Evolutionary conservation across 345 rosid species (phyloP).

Genomic region (Eucalyptus victrix): DNA sequence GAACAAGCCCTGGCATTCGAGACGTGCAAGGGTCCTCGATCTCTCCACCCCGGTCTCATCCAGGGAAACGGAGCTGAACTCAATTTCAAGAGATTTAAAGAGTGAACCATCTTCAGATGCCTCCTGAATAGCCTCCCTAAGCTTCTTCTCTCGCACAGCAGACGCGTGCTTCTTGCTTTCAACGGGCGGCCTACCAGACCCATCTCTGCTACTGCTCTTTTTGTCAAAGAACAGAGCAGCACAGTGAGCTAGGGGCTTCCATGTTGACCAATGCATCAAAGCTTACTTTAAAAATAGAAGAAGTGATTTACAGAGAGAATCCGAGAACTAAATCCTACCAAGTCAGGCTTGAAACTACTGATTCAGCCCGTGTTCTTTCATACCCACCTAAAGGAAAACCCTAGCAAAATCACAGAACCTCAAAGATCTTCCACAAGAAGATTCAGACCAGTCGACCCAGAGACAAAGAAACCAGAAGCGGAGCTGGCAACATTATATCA

Average conservation of each 20-base stretch:
- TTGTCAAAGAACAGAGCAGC: constrained; percentile 88
- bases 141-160: constrained; percentile 64
- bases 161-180: constrained; percentile 37
- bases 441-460: not conserved
- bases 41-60: constrained; percentile 66
- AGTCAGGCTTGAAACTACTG: not conserved
- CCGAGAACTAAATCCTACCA: not conserved
- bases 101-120: constrained; percentile 95
- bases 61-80: constrained; percentile 27
- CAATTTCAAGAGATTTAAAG: constrained; percentile 71
- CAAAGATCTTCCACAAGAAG: not conserved
- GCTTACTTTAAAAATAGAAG: not conserved
- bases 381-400: not conserved
- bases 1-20: constrained; percentile 87
- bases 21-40: constrained; percentile 94
- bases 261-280: constrained; percentile 91
- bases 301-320: not conserved
- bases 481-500: not conserved
- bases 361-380: not conserved
- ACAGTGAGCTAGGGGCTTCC: constrained; percentile 98
- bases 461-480: not conserved
- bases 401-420: not conserved
- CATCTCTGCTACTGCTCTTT: constrained; percentile 69
- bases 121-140: constrained; percentile 89
- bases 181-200: constrained; percentile 35